Evolutionary conservation across 108 stramenopile genomes (phyloP).

Genomic region (Skeletonema grethae): DNA sequence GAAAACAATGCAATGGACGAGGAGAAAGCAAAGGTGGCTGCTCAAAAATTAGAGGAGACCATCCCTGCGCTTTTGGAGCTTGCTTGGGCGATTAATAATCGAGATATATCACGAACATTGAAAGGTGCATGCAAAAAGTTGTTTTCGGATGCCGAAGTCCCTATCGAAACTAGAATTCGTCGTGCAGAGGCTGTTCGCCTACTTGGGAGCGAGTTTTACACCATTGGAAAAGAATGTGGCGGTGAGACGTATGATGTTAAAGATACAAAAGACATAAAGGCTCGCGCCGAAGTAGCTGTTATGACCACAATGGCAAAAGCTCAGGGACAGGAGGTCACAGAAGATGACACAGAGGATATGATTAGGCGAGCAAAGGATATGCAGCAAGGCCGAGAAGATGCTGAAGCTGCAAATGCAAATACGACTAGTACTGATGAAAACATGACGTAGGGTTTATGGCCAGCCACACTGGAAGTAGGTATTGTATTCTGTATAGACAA

Average conservation of each 20-base stretch:
- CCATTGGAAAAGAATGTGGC: constrained; percentile 61
- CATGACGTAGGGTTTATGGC: not conserved
- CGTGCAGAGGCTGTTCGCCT: constrained; percentile 77
- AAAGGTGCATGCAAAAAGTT: constrained; percentile 75
- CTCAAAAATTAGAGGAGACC: constrained; percentile 65
- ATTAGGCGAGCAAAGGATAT: constrained; percentile 71
- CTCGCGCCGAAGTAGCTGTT: constrained; percentile 84
- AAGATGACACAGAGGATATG: constrained; percentile 82
- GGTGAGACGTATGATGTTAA: constrained; percentile 46
- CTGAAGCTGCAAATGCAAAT: constrained; percentile 1
- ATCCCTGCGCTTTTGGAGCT: constrained; percentile 79
- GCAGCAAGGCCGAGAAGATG: not conserved
- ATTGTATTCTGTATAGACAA: no score
- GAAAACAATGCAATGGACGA: constrained; percentile 42
- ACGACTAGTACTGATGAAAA: not conserved
- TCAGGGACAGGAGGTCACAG: constrained; percentile 87
- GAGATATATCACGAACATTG: constrained; percentile 80
- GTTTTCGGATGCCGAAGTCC: constrained; percentile 73
- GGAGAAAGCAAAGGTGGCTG: constrained; percentile 65
- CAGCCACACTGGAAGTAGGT: no score
- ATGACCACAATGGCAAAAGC: constrained; percentile 91
- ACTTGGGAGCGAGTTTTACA: constrained; percentile 71
- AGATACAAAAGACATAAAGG: constrained; percentile 71
- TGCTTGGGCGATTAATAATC: constrained; percentile 80
- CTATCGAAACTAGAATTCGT: constrained; percentile 56